These are phyloP conservation scores for Termitomyces sp. DNA, from an alignment of 768 basidiomycete species.

Conservation along the genomic window DNA sequence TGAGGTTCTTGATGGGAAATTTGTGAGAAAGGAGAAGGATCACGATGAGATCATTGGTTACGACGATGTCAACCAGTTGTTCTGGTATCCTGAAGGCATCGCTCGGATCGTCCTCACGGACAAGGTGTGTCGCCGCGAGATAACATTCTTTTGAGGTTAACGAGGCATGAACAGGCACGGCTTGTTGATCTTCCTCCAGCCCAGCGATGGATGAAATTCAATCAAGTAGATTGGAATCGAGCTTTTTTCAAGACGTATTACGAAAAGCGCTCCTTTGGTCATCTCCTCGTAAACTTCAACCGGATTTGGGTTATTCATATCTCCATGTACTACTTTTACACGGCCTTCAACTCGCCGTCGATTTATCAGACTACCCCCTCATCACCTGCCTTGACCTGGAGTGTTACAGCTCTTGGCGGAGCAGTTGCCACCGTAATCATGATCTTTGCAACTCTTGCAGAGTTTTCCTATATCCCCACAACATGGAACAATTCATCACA, in stretches of 20 bases:
- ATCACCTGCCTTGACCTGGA: conserved; percentile 85
- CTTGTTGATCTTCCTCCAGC: conserved; percentile 88
- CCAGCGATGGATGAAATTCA: conserved; percentile 95
- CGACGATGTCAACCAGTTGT: conserved; percentile 97
- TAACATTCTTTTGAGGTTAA: conserved; percentile 1
- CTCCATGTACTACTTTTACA: conserved; percentile 94
- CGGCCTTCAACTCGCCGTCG: conserved; percentile 85
- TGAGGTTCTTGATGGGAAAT: conserved; percentile 93
- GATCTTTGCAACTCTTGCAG: conserved; percentile 89
- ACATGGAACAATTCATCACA: conserved; percentile 99
- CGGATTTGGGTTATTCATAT: conserved; percentile 99
- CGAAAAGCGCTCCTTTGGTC: conserved; percentile 94
- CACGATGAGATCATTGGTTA: conserved; percentile 96
- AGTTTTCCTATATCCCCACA: conserved; percentile 96
- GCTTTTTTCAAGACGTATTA: conserved; percentile 99
- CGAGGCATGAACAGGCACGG: conserved; percentile 50
- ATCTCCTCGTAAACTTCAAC: conserved; percentile 98
- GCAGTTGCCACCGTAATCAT: conserved; percentile 95
- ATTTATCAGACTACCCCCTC: conserved; percentile 62
- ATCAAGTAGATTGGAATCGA: conserved; percentile 92
- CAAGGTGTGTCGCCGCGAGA: conserved; percentile 49
- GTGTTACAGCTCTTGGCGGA: conserved; percentile 90
- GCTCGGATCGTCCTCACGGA: conserved; percentile 84
- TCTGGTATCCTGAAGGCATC: conserved; percentile 99
- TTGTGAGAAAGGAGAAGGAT: conserved; percentile 88